Base-by-base conservation (phyloP, 768 basidiomycete species). In the Podaxis sp. region DNA sequence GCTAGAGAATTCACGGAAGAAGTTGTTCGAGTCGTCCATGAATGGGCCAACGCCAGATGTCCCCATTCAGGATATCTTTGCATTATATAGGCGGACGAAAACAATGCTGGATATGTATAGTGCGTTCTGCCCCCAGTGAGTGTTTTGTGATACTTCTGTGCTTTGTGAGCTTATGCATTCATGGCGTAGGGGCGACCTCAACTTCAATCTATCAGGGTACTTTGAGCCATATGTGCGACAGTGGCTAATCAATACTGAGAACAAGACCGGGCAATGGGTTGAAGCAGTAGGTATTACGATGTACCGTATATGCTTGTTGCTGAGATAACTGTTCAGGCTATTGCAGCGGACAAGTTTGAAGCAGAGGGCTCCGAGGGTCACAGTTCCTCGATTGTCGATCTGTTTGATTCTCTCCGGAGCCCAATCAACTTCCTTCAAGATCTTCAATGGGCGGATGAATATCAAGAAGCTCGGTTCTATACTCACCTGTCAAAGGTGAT, bases 331-430 rank as follows among this genome's bases (percentile, higher is more conserved):
- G 33, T 54, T 9, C 66, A 90, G 83, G 91, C 91, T 33, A 86
- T 93, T 65, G 82, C 83, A 46, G 84, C 86, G 2, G 92, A 93
- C 71, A 86, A 91, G 88, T 93, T 93, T 67, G 82, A 95, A 79
- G 82, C 93, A 61, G 84, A 95, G 76, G 83, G 91, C 64, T 63
- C 80, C 11, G 87, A 92, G 74, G 92, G 92, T 0, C 93, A 96
- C 69, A 96, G 94, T 68, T 95, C 96, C n/a, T 99, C 96, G 0
- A 96, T 99, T 59, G 88, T 95, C 24, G 97, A 99, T 74, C 81
- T 99, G 1, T 98, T 99, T 70, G 95, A 95, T 65, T 97, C 95
- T 2, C 81, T 99, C 59, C 87, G 93, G 56, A 95, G 92, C 68
- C 95, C 96, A 0, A 89, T 95, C 69, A 84, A 85, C 62, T 95